Base-by-base conservation (phyloP, 768 basidiomycete species). In the Suillus americanus region DNA sequence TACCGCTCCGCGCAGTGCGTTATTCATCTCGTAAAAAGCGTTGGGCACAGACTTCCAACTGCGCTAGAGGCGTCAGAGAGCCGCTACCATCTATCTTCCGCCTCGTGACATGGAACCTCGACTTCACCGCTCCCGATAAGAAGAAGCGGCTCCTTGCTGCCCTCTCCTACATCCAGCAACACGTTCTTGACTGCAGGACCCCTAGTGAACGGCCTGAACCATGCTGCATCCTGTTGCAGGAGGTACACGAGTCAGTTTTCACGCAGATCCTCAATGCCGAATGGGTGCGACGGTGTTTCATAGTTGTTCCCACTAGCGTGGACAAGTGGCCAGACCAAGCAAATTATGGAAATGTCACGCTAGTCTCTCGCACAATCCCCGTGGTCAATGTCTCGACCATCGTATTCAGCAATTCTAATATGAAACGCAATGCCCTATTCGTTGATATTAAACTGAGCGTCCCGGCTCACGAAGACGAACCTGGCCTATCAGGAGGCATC, bases 41-140 rank as follows among this genome's bases (percentile, higher is more conserved):
- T 7, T 76, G 75, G 75, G 60, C 76, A 60, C 76, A 70, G 64
- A 76, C 75, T 14, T 73, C 75, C 48, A 72, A 77, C 60, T 77
- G 77, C 62, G 75, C 76, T n/a, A 70, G 71, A 64, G 74, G 74
- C 45, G 68, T 76, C 67, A 71, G 71, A 48, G 76, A 78, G 9
- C 71, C 74, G 9, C 72, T 79, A 57, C 83, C 84, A n/a, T 70
- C 79, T 35, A 77, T 77, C 41, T 69, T 92, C 57, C 80, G 79
- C 63, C 73, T 93, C 57, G 73, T 92, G 66, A 86, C 89, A 35
- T 93, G 91, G 91, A 92, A 93, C 74, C 69, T 92, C 62, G 84
- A 89, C 70, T 86, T 83, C 71, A 67, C 71, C 46, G 75, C 75
- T 18, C 67, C 72, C 0, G 68, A 78, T 46, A 71, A 70, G 12